Base-by-base conservation (phyloP, 768 basidiomycete species). In the Daedalea quercina region DNA sequence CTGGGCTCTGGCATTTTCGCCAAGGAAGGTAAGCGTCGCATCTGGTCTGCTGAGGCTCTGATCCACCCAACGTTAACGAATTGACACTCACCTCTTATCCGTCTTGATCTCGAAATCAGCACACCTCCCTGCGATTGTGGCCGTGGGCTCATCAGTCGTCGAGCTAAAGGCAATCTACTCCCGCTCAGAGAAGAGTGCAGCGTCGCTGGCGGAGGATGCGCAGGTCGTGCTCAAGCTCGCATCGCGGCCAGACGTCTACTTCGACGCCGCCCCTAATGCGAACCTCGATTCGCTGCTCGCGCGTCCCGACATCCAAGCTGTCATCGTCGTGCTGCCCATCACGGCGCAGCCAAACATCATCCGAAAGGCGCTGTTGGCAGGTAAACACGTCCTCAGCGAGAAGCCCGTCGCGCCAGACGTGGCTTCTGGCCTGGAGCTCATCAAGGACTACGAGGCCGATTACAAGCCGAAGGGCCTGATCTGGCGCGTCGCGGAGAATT, bases 351-450 rank as follows among this genome's bases (percentile, higher is more conserved):
- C 91, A 1, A 67, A 69, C 17, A 71, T 93, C 54, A 72, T 94
- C 51, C 67, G 79, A 53, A 79, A 77, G 61, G 78, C 80, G 0
- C 70, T 86, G 34, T 77, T 72, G 0, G 86, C 88, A 2, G 88
- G 91, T 24, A 95, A 94, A 70, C 88, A 94, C 63, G 90, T 94
- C 46, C 64, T 94, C 54, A 86, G 85, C 66, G 92, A 95, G 73
- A 94, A 94, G 63, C 93, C 93, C 6, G 76, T 93, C 13, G 89
- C 82, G 2, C 74, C 82, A 40, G 84, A 87, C 60, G 80, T 92
- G 43, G 74, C 75, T 25, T 69, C 71, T 2, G 91, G 86, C 0
- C 67, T 80, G 44, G 71, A 73, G 55, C 73, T 93, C 46, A 84
- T 94, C 64, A 71, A 76, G 33, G 74, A 71, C 35, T 94, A 90